Percentiles rank a stretch among this genome's conserved stretches.
Evolutionary conservation across 495 filamentous ascomycete species (phyloP).

Genomic region (Sordaria brevicollis): DNA sequence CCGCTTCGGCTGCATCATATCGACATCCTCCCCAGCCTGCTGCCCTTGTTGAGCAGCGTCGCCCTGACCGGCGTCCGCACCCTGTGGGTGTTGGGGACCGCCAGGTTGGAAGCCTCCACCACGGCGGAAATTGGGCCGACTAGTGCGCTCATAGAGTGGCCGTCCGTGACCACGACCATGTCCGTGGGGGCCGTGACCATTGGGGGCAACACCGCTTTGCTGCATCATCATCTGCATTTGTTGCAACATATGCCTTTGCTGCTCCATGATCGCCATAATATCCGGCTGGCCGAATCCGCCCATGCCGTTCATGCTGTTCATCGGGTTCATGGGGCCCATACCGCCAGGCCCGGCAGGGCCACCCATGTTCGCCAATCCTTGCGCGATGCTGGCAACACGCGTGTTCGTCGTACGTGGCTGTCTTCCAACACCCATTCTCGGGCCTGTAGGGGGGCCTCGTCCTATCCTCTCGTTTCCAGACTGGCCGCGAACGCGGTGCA

Average conservation of each 20-base stretch:
- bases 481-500: conserved; percentile 72
- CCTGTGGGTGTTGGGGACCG: conserved; percentile 13
- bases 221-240: conserved; percentile 57
- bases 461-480: conserved; percentile 64
- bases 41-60: conserved; percentile 18
- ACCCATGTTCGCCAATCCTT: conserved; percentile 28
- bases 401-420: conserved; percentile 40
- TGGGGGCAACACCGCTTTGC: conserved; percentile 7
- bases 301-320: conserved; percentile 32
- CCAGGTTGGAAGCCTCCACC: conserved; percentile 28
- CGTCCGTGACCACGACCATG: conserved; percentile 38
- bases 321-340: conserved; percentile 25
- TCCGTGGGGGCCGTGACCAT: conserved; percentile 1
- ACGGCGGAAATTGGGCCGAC: conserved; percentile 22
- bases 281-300: conserved; percentile 52
- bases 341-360: conserved; percentile 16
- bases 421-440: conserved; percentile 46
- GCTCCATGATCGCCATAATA: conserved; percentile 74
- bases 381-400: conserved; percentile 32
- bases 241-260: conserved; percentile 81
- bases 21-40: conserved; percentile 30
- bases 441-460: conserved; percentile 65
- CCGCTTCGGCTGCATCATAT: conserved; percentile 38
- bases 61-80: conserved; percentile 14
- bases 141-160: conserved; percentile 67